These are phyloP conservation scores for Kluyveromyces sp. DNA, from an alignment of 1,139 yeast genomes.

Conservation along the genomic window DNA sequence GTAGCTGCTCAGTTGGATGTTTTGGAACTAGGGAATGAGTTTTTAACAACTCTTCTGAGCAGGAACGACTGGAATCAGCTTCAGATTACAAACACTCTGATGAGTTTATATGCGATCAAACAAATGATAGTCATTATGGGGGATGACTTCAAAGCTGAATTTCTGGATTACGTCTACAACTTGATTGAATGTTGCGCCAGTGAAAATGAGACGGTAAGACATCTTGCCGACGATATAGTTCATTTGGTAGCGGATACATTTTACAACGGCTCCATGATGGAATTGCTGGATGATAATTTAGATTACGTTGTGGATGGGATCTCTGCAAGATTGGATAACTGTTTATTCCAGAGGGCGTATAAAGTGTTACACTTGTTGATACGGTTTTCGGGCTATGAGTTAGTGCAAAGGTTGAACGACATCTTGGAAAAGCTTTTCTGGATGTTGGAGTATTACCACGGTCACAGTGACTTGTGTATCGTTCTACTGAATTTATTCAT, in stretches of 20 bases:
- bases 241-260: slow-evolving; percentile 45
- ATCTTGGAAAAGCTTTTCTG: slow-evolving; percentile 67
- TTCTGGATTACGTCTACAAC: slow-evolving; percentile 51
- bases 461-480: slow-evolving; percentile 62
- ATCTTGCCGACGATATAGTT: slow-evolving; percentile 42
- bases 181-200: slow-evolving; percentile 51
- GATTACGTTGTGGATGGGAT: slow-evolving; percentile 78
- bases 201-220: slow-evolving; percentile 36
- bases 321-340: slow-evolving; percentile 58
- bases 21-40: slow-evolving; percentile 3
- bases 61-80: background rate
- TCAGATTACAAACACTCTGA: slow-evolving; percentile 1
- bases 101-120: slow-evolving; percentile 37
- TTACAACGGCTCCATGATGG: slow-evolving; percentile 50
- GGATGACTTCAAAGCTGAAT: slow-evolving; percentile 39
- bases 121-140: slow-evolving; percentile 36
- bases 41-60: background rate
- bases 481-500: slow-evolving; percentile 70
- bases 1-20: slow-evolving; percentile 1
- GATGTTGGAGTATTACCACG: slow-evolving; percentile 76
- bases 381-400: slow-evolving; percentile 58
- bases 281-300: slow-evolving; percentile 55
- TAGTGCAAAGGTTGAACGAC: slow-evolving; percentile 65
- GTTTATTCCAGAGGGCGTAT: slow-evolving; percentile 69
- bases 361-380: slow-evolving; percentile 61